Evolutionary conservation across 371 early-diverging fungal species (phyloP).

Genomic region (Mucor saturninus): DNA sequence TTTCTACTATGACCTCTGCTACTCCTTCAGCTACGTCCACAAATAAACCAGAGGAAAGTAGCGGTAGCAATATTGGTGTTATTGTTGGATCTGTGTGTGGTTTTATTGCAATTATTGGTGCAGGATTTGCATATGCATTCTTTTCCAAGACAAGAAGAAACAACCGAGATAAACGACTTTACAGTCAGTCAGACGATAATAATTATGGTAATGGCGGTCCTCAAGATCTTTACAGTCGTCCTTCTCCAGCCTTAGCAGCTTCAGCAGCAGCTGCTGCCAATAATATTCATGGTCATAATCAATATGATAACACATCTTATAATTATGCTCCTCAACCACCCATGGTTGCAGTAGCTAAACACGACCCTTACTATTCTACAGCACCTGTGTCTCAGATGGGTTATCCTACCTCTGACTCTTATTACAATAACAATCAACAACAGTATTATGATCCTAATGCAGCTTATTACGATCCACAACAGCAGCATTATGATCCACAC

Average conservation of each 20-base stretch:
- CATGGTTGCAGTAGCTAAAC: constrained; percentile 17
- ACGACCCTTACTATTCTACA: constrained; percentile 20
- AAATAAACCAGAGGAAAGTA: not conserved
- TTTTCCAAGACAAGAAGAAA: constrained; percentile 41
- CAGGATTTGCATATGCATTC: constrained; percentile 47
- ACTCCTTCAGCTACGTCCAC: constrained; percentile 1
- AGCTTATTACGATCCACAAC: constrained; percentile 10
- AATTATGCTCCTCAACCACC: constrained; percentile 19
- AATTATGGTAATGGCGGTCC: constrained; percentile 8
- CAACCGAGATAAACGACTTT: constrained; percentile 34
- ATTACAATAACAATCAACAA: constrained; percentile 17
- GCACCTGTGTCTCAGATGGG: constrained; percentile 17
- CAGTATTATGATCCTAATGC: constrained; percentile 21
- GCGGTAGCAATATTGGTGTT: constrained; percentile 35
- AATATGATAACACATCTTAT: constrained; percentile 7
- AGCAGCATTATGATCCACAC: constrained; percentile 18
- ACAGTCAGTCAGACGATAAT: constrained; percentile 24
- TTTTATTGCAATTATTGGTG: constrained; percentile 43
- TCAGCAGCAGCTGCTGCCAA: constrained; percentile 30
- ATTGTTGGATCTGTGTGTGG: constrained; percentile 52
- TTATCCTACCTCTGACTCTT: constrained; percentile 5
- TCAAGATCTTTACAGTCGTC: constrained; percentile 24
- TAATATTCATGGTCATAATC: not conserved
- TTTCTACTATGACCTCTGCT: not conserved
- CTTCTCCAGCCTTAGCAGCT: constrained; percentile 41